Evolutionary conservation across 2,329 filamentous ascomycete species (phyloP), one percentile per base, ranked within the genome.

Genomic region (Plenodomus biglobosus): DNA sequence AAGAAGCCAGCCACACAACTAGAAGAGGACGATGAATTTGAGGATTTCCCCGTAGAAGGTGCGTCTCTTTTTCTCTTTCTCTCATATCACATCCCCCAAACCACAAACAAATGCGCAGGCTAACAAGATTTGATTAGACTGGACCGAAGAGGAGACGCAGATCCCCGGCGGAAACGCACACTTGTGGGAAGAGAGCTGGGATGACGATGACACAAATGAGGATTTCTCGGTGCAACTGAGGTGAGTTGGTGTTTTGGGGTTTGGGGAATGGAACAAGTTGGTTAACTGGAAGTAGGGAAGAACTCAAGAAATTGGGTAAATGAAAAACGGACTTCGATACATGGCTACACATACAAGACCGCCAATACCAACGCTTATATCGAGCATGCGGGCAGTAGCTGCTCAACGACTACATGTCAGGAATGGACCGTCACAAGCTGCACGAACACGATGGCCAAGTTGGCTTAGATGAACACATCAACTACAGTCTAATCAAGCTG

Each of bases 161-260:
- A 87, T 86, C 46, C 88, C 87, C 48, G 80, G 82, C 65, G 84
- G 84, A 78, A 86, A 85, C 66, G 83, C 85, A 72, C 92, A 97
- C 77, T 79, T 99, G 45, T 99, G 94, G 94, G 94, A 99, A 76
- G 94, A 99, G 80, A 96, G 91, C 80, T 99, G 94, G 94, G 94
- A 99, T 70, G 94, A 99, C 68, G 92, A 97, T 72, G 94, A 97
- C 75, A 94, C 90, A 59, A 94, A 83, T 65, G 94, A 99, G 71
- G 94, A 99, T 68, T 99, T 99, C 73, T 94, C 91, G 11, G 84
- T 88, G 66, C 92, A 97, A 78, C 77, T 99, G 68, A 95, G 90
- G 92, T 96, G 74, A 60, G 87, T 79, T 18, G 3, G 8, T 37
- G 35, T 37, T 18, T 18, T 20, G 16, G 6, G 35, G 16, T 3